These are phyloP conservation scores for Penicillium canariense DNA, from an alignment of 495 filamentous ascomycete species.

Conservation along the genomic window DNA sequence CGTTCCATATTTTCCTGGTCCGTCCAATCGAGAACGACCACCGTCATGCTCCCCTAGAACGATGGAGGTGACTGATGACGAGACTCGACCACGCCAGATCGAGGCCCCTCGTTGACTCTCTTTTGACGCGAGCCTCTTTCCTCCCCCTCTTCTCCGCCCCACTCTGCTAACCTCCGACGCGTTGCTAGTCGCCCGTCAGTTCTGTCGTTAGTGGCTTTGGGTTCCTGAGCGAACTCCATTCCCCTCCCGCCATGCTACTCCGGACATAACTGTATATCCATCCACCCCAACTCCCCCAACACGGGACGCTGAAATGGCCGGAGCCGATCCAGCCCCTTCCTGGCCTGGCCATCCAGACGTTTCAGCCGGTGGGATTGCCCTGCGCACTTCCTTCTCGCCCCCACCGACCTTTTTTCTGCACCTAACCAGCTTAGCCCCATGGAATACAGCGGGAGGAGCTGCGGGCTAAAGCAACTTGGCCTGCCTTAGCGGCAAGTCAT, in stretches of 20 bases:
- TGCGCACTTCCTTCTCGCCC: background rate
- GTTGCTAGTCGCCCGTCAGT: conserved; percentile 3
- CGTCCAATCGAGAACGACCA: background rate
- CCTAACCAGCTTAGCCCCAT: conserved; percentile 10
- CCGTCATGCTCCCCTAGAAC: background rate
- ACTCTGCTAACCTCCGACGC: conserved; percentile 17
- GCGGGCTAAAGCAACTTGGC: conserved; percentile 24
- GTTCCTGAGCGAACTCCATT: conserved; percentile 13
- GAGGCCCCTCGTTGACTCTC: conserved; percentile 6
- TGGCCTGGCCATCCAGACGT: conserved; percentile 25
- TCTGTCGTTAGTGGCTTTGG: background rate
- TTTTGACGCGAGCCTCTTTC: conserved; percentile 17
- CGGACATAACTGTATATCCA: background rate
- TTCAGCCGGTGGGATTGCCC: conserved; percentile 20
- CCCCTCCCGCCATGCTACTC: conserved; percentile 1
- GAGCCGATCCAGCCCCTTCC: conserved; percentile 19
- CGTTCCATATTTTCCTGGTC: conserved; percentile 1
- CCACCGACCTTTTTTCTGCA: conserved; percentile 10
- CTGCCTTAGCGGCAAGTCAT: conserved; percentile 32
- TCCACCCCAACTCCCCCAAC: background rate
- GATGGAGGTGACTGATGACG: conserved; percentile 22
- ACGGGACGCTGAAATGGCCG: conserved; percentile 6
- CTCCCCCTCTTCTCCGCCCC: background rate
- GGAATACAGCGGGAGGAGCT: conserved; percentile 23
- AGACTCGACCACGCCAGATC: conserved; percentile 15